Evolutionary conservation across 2,329 filamentous ascomycete genomes (phyloP).

Genomic region (Pseudocercospora ulei): DNA sequence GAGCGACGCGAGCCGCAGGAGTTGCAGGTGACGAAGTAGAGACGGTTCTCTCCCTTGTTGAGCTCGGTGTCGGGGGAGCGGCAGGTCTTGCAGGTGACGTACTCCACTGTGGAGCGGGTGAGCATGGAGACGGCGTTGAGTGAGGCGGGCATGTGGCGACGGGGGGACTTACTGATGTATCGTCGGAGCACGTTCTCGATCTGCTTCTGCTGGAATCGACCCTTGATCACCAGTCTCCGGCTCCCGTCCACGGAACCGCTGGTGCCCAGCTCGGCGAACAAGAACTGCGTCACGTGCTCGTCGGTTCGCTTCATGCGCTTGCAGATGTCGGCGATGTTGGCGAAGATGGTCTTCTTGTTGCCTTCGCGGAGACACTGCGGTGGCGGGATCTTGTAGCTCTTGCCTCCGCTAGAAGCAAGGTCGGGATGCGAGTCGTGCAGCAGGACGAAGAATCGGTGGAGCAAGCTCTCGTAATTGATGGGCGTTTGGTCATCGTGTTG

Average conservation of each 20-base stretch:
- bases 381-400: constrained; percentile 98
- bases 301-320: constrained; percentile 99
- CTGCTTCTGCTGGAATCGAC: constrained; percentile 99
- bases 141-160: too few species aligned
- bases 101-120: constrained; percentile 56
- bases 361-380: constrained; percentile 98
- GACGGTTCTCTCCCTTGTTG: constrained; percentile 96
- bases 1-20: constrained; percentile 57
- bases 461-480: constrained; percentile 76
- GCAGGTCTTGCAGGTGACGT: constrained; percentile 98
- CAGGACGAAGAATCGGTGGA: constrained; percentile 87
- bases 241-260: constrained; percentile 89
- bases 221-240: constrained; percentile 93
- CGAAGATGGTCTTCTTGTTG: constrained; percentile 99
- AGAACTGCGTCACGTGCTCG: constrained; percentile 82
- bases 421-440: constrained; percentile 95
- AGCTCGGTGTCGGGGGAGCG: constrained; percentile 88
- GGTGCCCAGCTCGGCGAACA: constrained; percentile 97
- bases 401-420: constrained; percentile 62
- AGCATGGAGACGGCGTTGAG: constrained; percentile 21
- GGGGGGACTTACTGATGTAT: constrained; percentile 85
- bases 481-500: constrained; percentile 64
- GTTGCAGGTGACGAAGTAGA: constrained; percentile 98
- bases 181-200: constrained; percentile 93
- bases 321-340: constrained; percentile 97